These are phyloP conservation scores for Myriosclerotinia curreyana DNA, from an alignment of 2,329 filamentous ascomycete genomes.

Conservation along the genomic window DNA sequence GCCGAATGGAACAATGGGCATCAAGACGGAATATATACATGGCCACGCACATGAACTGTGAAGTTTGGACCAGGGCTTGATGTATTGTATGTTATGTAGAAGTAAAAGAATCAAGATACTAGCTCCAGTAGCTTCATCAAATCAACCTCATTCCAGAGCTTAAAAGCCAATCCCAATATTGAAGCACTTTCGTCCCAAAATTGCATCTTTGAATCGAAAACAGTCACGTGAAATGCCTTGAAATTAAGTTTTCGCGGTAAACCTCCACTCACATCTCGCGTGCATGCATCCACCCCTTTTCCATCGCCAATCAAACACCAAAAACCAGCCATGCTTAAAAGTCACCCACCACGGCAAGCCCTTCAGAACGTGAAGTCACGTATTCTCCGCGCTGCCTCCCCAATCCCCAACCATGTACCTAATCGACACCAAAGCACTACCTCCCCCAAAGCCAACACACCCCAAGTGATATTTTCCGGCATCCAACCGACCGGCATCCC, in stretches of 20 bases:
- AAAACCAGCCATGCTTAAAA: conserved; percentile 8
- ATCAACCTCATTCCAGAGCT: too few relatives aligned
- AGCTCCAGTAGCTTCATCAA: neutral
- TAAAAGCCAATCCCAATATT: neutral
- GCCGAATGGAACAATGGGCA: neutral
- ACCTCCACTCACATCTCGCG: conserved; percentile 5
- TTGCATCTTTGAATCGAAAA: neutral
- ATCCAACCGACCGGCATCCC: conserved; percentile 96
- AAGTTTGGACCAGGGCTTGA: neutral
- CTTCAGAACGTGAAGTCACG: conserved; percentile 22
- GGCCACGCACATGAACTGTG: conserved; percentile 8
- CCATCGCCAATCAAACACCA: neutral
- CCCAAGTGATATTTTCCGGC: conserved; percentile 75
- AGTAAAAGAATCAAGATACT: conserved; percentile 8
- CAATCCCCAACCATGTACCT: neutral
- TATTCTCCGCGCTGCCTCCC: neutral
- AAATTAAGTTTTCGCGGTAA: conserved; percentile 10
- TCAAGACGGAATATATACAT: conserved; percentile 12
- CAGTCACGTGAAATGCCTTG: conserved; percentile 5
- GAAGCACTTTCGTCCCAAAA: neutral
- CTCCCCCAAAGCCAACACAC: neutral
- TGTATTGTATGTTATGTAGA: conserved; percentile 20
- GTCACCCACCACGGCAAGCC: neutral
- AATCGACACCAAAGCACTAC: conserved; percentile 1
- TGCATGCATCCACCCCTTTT: neutral